Conservation (phyloP, 441 rosid genomes). For the Dalechampia spathulata region DNA sequence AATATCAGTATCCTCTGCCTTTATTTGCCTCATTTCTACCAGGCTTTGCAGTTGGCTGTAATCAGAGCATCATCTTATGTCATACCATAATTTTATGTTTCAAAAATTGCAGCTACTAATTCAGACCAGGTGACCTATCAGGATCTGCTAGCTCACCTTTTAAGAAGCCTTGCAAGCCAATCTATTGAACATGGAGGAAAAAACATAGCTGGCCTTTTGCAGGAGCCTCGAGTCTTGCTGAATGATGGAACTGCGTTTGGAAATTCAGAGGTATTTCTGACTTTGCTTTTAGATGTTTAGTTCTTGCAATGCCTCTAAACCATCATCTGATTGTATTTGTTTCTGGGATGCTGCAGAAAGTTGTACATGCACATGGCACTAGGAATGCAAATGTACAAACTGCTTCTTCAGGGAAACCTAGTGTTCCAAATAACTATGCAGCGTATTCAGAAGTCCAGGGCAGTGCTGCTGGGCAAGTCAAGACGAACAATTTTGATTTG, state of each 20-base stretch:
- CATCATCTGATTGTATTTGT: slow-evolving; percentile 31
- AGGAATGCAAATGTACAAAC: slow-evolving; percentile 22
- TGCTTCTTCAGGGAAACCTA: slow-evolving; percentile 20
- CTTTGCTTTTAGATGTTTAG: slow-evolving; percentile 40
- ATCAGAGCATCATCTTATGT: too few relatives aligned
- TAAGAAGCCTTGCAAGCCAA: slow-evolving; percentile 63
- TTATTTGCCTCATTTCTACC: slow-evolving; percentile 1
- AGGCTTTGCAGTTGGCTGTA: too few relatives aligned
- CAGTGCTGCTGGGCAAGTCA: slow-evolving; percentile 35
- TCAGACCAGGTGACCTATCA: slow-evolving; percentile 60
- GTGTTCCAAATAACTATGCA: slow-evolving; percentile 21
- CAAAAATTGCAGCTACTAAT: slow-evolving; percentile 51
- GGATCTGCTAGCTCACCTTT: slow-evolving; percentile 63
- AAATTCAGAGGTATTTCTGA: slow-evolving; percentile 39
- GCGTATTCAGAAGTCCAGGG: slow-evolving; percentile 28
- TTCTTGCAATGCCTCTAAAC: slow-evolving; percentile 33
- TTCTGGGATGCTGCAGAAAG: slow-evolving; percentile 37
- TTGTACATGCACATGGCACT: slow-evolving; percentile 19
- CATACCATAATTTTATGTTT: slow-evolving; percentile 13
- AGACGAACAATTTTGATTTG: slow-evolving; percentile 82
- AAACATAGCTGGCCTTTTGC: slow-evolving; percentile 49
- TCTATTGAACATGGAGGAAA: slow-evolving; percentile 50
- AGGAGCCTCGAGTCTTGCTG: slow-evolving; percentile 42
- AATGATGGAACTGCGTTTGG: slow-evolving; percentile 36
- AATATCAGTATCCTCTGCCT: not conserved